Base-by-base conservation (phyloP, 2,329 filamentous ascomycete species). In the Aurifilum marmelostoma region DNA sequence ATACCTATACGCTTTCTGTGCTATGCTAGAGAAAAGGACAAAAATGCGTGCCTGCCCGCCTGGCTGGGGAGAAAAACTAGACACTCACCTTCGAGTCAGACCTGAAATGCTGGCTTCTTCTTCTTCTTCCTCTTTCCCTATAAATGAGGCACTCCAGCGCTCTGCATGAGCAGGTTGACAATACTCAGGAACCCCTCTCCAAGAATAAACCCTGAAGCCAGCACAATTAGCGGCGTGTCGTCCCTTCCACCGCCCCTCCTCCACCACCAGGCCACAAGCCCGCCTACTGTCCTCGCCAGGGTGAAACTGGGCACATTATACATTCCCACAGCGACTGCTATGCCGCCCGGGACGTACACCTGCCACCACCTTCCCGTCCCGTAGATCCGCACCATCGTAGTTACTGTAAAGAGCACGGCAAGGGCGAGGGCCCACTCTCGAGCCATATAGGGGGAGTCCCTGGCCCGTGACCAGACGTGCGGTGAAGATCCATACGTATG, bases 401-500 rank as follows among this genome's bases (percentile, higher is more conserved):
- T 85, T 0, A 85, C 76, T 0, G 90, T 87, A 75, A 97, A 98
- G 1, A 97, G 79, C 1, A 87, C 76, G 0, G 91, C 94, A n/a
- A 91, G 90, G 0, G 88, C 90, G 0, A 89, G 80, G 0, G 95
- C 92, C 83, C 92, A 97, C 75, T 94, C 89, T 75, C 88, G 89
- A 0, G 93, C 94, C 89, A 94, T 94, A 0, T 88, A 84, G 0
- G 96, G n/a, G 96, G 56, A 99, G 78, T 0, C 96, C 96, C 73
- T 96, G 87, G 1, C 96, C 96, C 0, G 94, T 98, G 12, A 99
- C 94, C 2, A 99, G 85, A 21, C 96, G 86, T 1, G 96, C 95
- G 0, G 96, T 99, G 79, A 97, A 97, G 66, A 99, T 92, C 96
- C 96, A 99, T 6, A 99, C 94, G 77, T 95, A 63, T 0, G 90